Percentiles rank a stretch among this genome's conserved stretches.
These are phyloP conservation scores for Grigorovia jiainica DNA, from an alignment of 805 yeast species.

Conservation along the genomic window DNA sequence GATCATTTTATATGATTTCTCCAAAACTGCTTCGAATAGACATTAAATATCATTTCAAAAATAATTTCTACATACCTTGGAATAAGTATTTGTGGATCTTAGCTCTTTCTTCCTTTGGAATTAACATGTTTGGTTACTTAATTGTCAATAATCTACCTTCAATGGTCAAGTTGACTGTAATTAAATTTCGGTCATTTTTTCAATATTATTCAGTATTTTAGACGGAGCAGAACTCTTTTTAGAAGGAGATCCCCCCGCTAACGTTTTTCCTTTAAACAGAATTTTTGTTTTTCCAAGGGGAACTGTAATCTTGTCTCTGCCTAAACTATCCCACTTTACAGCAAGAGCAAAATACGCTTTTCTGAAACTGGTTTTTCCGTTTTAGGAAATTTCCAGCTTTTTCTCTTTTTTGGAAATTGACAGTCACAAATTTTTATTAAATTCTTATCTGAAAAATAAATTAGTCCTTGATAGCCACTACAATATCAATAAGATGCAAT, in stretches of 20 bases:
- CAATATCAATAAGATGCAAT: too few relatives aligned
- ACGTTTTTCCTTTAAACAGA: not conserved
- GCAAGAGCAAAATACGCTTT: too few relatives aligned
- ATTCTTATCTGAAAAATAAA: too few relatives aligned
- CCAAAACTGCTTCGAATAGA: not conserved
- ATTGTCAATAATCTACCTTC: slow-evolving; percentile 3
- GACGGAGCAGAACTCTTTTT: not conserved
- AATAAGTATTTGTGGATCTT: slow-evolving; percentile 98
- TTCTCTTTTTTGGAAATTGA: too few relatives aligned
- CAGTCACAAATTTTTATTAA: too few relatives aligned
- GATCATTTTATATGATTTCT: too few relatives aligned
- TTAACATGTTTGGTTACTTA: slow-evolving; percentile 64
- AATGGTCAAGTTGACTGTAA: not conserved
- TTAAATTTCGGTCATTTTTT: not conserved
- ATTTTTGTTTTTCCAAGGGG: too few relatives aligned
- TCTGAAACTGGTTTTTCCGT: too few relatives aligned
- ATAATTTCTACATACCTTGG: slow-evolving; percentile 66
- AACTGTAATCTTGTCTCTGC: too few relatives aligned
- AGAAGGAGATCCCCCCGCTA: not conserved
- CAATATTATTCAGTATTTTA: not conserved
- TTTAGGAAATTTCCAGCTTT: too few relatives aligned
- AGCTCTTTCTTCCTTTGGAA: slow-evolving; percentile 99
- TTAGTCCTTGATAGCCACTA: too few relatives aligned
- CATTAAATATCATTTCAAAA: not conserved
- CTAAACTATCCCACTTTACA: too few relatives aligned